Evolutionary conservation across 1,284 basidiomycete species (phyloP).

Genomic region (Ustilago curta): DNA sequence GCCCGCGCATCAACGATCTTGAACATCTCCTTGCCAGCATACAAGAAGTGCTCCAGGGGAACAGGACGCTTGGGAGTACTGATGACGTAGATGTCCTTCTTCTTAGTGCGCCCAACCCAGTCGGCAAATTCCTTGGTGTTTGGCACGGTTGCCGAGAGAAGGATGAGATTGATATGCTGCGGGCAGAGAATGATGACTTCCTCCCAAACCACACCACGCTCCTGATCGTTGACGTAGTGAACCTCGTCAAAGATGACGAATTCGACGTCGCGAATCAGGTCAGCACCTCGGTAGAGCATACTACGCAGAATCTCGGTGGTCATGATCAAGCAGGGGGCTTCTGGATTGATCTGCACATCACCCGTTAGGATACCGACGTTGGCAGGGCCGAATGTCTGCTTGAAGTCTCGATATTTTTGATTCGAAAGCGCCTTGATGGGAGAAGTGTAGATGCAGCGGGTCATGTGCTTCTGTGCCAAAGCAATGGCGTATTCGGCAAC

Average conservation of each 20-base stretch:
- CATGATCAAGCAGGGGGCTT: slow-evolving; percentile 91
- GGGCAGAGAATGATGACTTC: slow-evolving; percentile 87
- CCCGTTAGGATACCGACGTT: slow-evolving; percentile 97
- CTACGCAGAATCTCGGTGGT: slow-evolving; percentile 95
- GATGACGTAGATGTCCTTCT: slow-evolving; percentile 99
- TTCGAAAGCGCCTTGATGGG: slow-evolving; percentile 99
- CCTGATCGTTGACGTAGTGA: slow-evolving; percentile 99
- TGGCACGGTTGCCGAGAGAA: slow-evolving; percentile 96
- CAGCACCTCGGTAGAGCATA: slow-evolving; percentile 86
- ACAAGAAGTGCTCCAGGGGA: slow-evolving; percentile 95
- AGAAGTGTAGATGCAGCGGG: slow-evolving; percentile 96
- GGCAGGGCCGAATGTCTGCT: slow-evolving; percentile 89
- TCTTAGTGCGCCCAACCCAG: slow-evolving; percentile 99
- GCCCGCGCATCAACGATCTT: slow-evolving; percentile 91
- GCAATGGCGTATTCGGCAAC: slow-evolving; percentile 99
- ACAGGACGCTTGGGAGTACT: slow-evolving; percentile 96
- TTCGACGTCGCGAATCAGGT: slow-evolving; percentile 97
- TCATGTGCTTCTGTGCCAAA: slow-evolving; percentile 97
- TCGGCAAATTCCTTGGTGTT: slow-evolving; percentile 99
- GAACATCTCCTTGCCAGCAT: slow-evolving; percentile 88
- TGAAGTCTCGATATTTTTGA: slow-evolving; percentile 99
- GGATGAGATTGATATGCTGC: slow-evolving; percentile 72
- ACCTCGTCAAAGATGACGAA: slow-evolving; percentile 99
- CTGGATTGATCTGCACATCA: slow-evolving; percentile 99
- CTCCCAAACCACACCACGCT: slow-evolving; percentile 99